phyloP scores from a whole-genome alignment of 2,329 filamentous ascomycete genomes.

The Hymenoscyphus fraxineus region DNA sequence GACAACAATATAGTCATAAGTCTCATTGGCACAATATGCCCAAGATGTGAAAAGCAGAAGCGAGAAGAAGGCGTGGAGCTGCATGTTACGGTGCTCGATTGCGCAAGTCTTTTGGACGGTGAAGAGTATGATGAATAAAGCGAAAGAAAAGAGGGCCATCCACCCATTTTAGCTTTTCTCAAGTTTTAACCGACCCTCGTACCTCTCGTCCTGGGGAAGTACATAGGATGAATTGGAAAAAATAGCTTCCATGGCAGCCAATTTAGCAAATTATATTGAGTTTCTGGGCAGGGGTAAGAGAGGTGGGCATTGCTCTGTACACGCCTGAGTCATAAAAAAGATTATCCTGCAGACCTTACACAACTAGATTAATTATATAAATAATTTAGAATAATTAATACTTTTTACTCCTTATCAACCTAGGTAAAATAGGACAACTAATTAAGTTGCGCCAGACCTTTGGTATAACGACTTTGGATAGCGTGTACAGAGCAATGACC shows the following conservation, averaged over 20 bases:
- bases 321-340: too few relatives aligned
- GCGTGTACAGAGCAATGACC: too few relatives aligned
- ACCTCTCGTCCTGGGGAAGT: background rate
- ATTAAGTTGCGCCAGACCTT: too few relatives aligned
- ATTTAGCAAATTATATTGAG: background rate
- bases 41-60: background rate
- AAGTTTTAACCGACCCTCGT: background rate
- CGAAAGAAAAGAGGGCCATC: background rate
- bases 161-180: background rate
- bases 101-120: background rate
- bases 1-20: conserved; percentile 37
- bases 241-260: background rate
- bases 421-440: too few relatives aligned
- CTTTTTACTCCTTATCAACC: too few relatives aligned
- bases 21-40: background rate
- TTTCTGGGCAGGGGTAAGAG: background rate
- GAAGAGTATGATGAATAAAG: background rate
- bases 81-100: background rate
- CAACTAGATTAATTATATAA: too few relatives aligned
- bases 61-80: background rate
- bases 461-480: too few relatives aligned
- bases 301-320: too few relatives aligned
- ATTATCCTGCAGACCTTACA: too few relatives aligned
- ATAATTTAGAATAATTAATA: too few relatives aligned
- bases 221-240: background rate